A percentile compares a stretch with the other conserved stretches of the same genome.
phyloP scores from a whole-genome alignment of 176 grass and related monocot genomes.

The Thinopyrum elongatum region DNA sequence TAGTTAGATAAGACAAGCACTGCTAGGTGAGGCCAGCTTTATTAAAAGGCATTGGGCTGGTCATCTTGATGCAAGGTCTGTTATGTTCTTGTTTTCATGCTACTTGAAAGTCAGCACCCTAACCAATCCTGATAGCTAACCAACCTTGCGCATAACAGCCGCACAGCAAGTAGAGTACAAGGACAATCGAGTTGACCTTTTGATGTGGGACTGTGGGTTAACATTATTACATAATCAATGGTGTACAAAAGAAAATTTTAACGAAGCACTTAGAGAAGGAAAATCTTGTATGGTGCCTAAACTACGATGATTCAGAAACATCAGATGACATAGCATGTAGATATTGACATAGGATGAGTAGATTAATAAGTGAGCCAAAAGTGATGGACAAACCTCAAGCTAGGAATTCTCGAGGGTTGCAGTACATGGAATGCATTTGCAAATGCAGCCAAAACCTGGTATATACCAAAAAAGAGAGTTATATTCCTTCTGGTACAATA shows the following conservation, averaged over 20 bases:
- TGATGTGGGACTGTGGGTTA: not conserved
- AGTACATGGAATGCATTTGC: constrained; percentile 31
- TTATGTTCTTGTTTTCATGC: too few species aligned
- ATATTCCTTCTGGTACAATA: not conserved
- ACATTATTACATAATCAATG: not conserved
- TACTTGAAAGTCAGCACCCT: not conserved
- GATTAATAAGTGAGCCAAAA: constrained; percentile 4
- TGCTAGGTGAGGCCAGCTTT: not conserved
- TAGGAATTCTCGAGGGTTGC: constrained; percentile 37
- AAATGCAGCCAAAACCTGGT: constrained; percentile 36
- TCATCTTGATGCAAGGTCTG: not conserved
- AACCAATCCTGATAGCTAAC: not conserved
- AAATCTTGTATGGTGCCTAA: not conserved
- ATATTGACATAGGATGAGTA: not conserved
- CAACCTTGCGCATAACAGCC: not conserved
- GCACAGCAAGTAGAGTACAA: not conserved
- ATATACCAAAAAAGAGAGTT: not conserved
- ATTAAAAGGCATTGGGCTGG: not conserved
- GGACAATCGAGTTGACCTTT: not conserved
- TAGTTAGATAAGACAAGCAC: not conserved
- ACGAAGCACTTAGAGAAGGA: not conserved
- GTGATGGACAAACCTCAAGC: constrained; percentile 27
- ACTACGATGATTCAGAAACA: not conserved
- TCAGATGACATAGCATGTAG: not conserved
- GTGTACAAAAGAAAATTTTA: not conserved